Percentiles rank a stretch among this genome's conserved stretches.
These are phyloP conservation scores for Dioszegia aurantiaca DNA, from an alignment of 768 basidiomycete species.

Conservation along the genomic window DNA sequence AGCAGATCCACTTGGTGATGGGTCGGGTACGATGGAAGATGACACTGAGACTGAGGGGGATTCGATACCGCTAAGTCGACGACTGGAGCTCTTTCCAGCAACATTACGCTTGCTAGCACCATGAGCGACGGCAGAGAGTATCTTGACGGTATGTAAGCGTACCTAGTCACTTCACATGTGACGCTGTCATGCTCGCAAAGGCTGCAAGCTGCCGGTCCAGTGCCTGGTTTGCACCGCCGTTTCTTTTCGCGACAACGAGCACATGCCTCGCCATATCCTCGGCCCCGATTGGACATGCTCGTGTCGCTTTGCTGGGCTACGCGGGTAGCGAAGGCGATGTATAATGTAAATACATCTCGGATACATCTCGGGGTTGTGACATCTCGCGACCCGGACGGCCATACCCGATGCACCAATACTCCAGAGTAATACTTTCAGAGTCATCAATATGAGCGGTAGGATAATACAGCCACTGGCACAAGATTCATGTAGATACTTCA, in stretches of 20 bases:
- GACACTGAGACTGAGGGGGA: neutral
- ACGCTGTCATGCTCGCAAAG: slow-evolving; percentile 4
- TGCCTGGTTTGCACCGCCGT: slow-evolving; percentile 5
- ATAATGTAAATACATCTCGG: too few relatives aligned
- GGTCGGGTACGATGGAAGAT: neutral
- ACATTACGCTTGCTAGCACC: neutral
- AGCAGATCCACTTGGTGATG: too few relatives aligned
- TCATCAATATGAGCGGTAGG: too few relatives aligned
- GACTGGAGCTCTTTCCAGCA: neutral
- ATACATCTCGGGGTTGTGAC: too few relatives aligned
- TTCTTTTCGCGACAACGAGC: slow-evolving; percentile 6
- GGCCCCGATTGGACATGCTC: neutral
- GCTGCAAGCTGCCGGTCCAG: neutral
- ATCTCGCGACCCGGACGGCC: too few relatives aligned
- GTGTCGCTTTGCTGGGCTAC: too few relatives aligned
- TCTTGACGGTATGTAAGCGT: neutral
- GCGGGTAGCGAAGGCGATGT: neutral
- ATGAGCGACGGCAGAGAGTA: neutral
- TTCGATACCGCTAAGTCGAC: neutral
- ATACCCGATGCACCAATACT: too few relatives aligned
- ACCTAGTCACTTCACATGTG: neutral
- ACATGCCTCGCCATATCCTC: slow-evolving; percentile 4
- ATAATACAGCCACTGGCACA: too few relatives aligned
- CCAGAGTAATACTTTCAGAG: too few relatives aligned
- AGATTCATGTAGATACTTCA: too few relatives aligned